Conservation (phyloP, 495 filamentous ascomycete species). For the Corynascus novoguineensis region DNA sequence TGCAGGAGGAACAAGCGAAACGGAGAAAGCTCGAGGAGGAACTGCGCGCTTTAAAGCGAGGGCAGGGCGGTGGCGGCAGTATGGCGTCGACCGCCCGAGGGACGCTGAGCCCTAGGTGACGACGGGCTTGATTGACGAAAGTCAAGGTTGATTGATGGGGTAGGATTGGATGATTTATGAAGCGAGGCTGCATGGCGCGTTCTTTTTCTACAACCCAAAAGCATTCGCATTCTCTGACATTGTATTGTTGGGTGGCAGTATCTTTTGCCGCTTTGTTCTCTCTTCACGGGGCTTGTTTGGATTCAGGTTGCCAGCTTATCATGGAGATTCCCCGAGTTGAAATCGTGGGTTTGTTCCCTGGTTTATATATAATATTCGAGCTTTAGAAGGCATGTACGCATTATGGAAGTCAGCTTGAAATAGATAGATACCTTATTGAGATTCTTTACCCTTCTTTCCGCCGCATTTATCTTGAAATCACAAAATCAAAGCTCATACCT, state of each 20-base stretch:
- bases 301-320: no score
- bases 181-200: background rate
- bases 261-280: background rate
- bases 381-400: background rate
- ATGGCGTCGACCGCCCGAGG: background rate
- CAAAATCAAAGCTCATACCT: no score
- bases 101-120: constrained; percentile 8
- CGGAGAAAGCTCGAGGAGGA: constrained; percentile 46
- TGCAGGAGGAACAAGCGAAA: constrained; percentile 44
- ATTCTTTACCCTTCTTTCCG: background rate
- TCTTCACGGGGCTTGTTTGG: no score
- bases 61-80: constrained; percentile 3
- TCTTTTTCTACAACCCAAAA: no score
- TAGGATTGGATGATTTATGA: background rate
- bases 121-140: background rate
- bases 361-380: no score
- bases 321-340: no score
- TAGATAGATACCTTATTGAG: constrained; percentile 1
- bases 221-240: no score
- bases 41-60: constrained; percentile 33
- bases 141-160: background rate
- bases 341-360: no score
- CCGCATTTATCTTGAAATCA: no score
- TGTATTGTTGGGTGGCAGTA: no score
- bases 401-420: background rate